These are phyloP conservation scores for Lentinula guzmanii DNA, from an alignment of 768 basidiomycete species.

Conservation along the genomic window DNA sequence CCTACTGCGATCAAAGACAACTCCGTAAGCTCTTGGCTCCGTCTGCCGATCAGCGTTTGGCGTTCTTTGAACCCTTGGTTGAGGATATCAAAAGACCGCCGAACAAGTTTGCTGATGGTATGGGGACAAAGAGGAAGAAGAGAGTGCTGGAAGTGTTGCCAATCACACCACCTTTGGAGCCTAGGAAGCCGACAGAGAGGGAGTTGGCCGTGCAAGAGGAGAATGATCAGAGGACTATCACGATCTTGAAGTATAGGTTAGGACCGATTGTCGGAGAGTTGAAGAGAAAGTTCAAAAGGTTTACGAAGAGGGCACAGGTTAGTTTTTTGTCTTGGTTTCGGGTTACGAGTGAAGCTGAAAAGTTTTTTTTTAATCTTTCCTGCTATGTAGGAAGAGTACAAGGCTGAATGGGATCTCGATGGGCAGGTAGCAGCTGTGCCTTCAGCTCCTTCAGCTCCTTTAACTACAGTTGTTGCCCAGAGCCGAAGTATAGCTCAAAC, in stretches of 20 bases:
- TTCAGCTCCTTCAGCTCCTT: background rate
- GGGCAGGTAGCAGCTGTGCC: background rate
- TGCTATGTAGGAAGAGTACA: background rate
- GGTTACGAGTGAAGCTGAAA: background rate
- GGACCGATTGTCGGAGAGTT: constrained; percentile 84
- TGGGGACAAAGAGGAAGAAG: constrained; percentile 59
- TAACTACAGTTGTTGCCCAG: background rate
- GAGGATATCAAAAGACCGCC: constrained; percentile 71
- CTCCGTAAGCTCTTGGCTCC: constrained; percentile 52
- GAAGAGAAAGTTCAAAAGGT: constrained; percentile 88
- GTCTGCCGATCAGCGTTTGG: constrained; percentile 44
- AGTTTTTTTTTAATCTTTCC: background rate
- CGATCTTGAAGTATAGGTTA: constrained; percentile 85
- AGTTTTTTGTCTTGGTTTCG: constrained; percentile 19
- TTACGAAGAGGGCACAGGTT: constrained; percentile 75
- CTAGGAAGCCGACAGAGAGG: constrained; percentile 71
- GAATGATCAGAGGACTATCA: constrained; percentile 71
- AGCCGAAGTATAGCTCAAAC: background rate
- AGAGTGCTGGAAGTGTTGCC: constrained; percentile 83
- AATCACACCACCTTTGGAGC: constrained; percentile 85
- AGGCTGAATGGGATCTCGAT: constrained; percentile 71
- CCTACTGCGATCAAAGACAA: constrained; percentile 59
- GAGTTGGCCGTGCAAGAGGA: constrained; percentile 82
- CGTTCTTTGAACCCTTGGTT: constrained; percentile 75
- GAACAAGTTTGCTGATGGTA: constrained; percentile 83